Evolutionary conservation across 208 protist genomes (phyloP), one percentile per base, ranked within the genome.

Genomic region (Acanthamoeba triangularis): DNA sequence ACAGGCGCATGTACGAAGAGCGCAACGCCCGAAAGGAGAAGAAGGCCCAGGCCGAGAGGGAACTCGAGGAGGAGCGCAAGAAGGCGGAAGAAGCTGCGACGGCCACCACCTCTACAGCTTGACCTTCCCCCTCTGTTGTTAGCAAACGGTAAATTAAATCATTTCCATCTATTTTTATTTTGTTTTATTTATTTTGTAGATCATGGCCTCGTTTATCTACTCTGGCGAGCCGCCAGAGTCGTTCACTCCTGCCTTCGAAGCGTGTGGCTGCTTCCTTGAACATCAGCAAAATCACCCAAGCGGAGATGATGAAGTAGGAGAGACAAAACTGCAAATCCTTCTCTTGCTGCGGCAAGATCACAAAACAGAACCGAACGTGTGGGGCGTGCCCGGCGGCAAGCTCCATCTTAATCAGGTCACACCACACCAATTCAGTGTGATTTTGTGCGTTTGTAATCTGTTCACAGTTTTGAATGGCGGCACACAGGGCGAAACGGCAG

Each of bases 1-100:
- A 92, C 85, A 65, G 59, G 56, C 30, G 44, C 20, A 65, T 65
- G 56, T 92, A 92, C 59, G 85, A 92, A 30, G 85, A 65, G 59
- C 52, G 85, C 59, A 92, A 92, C 85, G 44, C 30, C 7, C n/a
- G 59, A 54, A 92, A 92, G 85, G 85, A 92, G 59, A 74, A 74
- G 85, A 92, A 92, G 61, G 85, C 37, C 13, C 47, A 63, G 44
- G 78, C 37, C 78, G 37, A 87, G 47, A 52, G 49, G n/a, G 59
- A 92, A 54, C 20, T 56, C n/a, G 56, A 92, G 80, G 56, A 92
- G 80, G 28, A 88, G 23, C 37, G 49, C 20, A 78, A 78, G 69
- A 78, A 78, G 33, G 69, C 69, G 25, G 69, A 78, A 78, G 69
- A 56, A 13, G 65, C 65, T 74, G 18, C 41, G 41, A 5, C 41